A percentile compares a stretch with the other conserved stretches of the same genome.
phyloP scores from a whole-genome alignment of 2,329 filamentous ascomycete species.

The Fusarium tuaranense region DNA sequence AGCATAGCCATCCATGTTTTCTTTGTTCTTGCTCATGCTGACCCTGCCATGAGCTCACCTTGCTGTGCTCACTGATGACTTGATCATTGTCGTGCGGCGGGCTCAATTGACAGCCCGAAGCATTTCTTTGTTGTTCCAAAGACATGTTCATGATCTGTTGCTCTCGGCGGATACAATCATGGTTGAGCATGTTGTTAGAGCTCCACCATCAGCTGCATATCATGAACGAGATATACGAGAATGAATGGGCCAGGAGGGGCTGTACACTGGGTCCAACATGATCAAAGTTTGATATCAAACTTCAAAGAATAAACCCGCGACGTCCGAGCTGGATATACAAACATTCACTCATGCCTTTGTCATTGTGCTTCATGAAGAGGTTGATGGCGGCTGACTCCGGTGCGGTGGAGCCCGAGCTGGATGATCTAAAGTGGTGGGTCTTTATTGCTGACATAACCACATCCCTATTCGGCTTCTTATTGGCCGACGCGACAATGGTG shows the following conservation, averaged over 20 bases:
- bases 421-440: slow-evolving; percentile 1
- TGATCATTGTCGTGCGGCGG: neutral
- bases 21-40: neutral
- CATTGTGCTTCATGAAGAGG: slow-evolving; percentile 5
- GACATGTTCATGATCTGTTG: neutral
- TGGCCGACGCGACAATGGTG: slow-evolving; percentile 22
- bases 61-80: neutral
- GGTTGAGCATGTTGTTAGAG: neutral
- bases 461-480: slow-evolving; percentile 4
- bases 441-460: slow-evolving; percentile 36
- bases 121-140: neutral
- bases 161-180: neutral
- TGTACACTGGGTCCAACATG: neutral
- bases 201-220: slow-evolving; percentile 24
- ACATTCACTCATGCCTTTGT: slow-evolving; percentile 6
- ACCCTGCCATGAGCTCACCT: neutral
- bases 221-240: slow-evolving; percentile 19
- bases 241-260: neutral
- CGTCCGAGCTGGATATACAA: neutral
- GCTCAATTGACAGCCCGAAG: neutral
- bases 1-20: neutral
- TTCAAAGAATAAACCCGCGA: neutral
- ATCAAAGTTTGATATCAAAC: neutral
- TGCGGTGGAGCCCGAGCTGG: slow-evolving; percentile 16
- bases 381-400: slow-evolving; percentile 12